Evolutionary conservation across 2,329 filamentous ascomycete species (phyloP).

Genomic region (Akanthomyces muscarius): DNA sequence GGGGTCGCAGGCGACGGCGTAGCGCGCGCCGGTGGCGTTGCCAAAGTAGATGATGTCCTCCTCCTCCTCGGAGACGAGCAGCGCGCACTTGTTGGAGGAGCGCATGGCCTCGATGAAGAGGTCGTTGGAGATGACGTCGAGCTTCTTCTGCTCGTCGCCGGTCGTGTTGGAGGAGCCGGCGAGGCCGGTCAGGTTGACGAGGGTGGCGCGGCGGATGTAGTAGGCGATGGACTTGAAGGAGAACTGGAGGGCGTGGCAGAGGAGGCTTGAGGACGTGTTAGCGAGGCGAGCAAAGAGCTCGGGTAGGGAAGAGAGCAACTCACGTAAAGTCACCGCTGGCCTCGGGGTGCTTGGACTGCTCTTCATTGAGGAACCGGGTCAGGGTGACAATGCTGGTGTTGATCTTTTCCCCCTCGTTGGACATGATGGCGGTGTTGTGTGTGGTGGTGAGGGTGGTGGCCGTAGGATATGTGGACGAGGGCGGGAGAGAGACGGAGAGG

Average conservation of each 20-base stretch:
- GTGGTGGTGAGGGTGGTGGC: constrained; percentile 16
- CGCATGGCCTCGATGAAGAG: constrained; percentile 95
- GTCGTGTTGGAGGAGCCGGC: constrained; percentile 93
- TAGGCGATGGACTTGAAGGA: constrained; percentile 99
- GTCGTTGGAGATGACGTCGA: constrained; percentile 98
- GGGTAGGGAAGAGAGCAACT: constrained; percentile 30
- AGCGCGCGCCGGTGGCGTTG: constrained; percentile 69
- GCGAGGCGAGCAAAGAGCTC: neutral
- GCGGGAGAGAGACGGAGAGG: constrained; percentile 13
- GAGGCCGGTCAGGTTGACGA: constrained; percentile 93
- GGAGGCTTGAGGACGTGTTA: constrained; percentile 55
- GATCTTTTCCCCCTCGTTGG: constrained; percentile 66
- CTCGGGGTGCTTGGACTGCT: constrained; percentile 88
- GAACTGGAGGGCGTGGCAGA: constrained; percentile 97
- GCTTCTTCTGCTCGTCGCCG: constrained; percentile 98
- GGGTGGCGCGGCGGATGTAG: constrained; percentile 92
- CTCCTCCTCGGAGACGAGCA: constrained; percentile 97
- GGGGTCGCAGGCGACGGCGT: constrained; percentile 94
- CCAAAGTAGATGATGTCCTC: constrained; percentile 88
- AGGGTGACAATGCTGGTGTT: constrained; percentile 96
- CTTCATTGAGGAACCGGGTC: constrained; percentile 92
- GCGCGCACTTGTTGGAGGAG: constrained; percentile 81
- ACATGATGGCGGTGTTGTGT: constrained; percentile 28
- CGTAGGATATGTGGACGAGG: constrained; percentile 17
- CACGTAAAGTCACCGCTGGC: constrained; percentile 99